Evolutionary conservation across 2,329 filamentous ascomycete genomes (phyloP), one percentile per base, ranked within the genome.

Genomic region (Penicillium crustosum): DNA sequence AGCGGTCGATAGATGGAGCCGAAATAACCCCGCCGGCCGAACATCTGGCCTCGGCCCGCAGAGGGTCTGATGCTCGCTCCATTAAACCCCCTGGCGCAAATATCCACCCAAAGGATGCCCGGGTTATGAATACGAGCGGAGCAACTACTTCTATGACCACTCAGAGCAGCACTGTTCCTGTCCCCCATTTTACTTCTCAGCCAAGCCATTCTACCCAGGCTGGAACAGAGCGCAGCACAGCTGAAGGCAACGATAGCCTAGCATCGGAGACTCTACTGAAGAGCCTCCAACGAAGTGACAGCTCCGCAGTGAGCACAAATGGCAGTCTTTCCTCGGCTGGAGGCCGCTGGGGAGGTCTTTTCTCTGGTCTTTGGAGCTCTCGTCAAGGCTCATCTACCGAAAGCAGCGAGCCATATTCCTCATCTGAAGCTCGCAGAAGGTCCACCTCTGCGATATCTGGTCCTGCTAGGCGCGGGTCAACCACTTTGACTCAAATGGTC

Each of bases 241-340:
- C 59, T 15, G 74, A 75, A 29, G 67, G 66, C 23, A 72, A 66
- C 56, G 75, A 77, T 48, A 78, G 75, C 58, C 68, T 82, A 49
- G 83, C 82, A n/a, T 84, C 82, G 9, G 77, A 80, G 44, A 85
- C 81, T 56, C 66, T 86, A 27, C 76, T 83, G 60, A 78, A 81
- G 53, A 83, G 78, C 31, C 68, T 86, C 49, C 78, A 81, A 52
- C 76, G 82, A 65, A 82, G 80, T 55, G 78, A 82, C 56, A 84
- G 78, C 53, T 81, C 79, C 8, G 74, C 77, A 39, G 68, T 73
- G 12, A 79, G 77, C 59, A 75, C 75, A 49, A 72, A 76, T 48
- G 79, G 77, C 57, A 79, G 76, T 52, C 75, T 80, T 23, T 79
- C 80, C 21, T 76, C 77, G 33, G 73, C 76, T 4, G 67, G 69